Evolutionary conservation across 768 basidiomycete species (phyloP).

Genomic region (Steccherinum ochraceum): DNA sequence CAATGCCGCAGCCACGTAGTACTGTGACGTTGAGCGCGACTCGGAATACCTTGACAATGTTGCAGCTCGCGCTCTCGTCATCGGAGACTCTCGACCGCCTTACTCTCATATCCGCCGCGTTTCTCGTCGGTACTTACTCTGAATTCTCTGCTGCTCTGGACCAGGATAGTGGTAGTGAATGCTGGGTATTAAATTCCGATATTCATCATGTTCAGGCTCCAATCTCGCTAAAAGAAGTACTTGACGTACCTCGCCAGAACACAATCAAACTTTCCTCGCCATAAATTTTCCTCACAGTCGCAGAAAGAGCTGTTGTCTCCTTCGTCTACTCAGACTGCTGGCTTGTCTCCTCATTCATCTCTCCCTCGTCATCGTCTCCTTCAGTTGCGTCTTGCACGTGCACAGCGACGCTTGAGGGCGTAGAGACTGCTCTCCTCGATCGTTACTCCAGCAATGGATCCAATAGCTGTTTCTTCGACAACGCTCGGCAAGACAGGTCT

Average conservation of each 20-base stretch:
- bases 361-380: slow-evolving; percentile 24
- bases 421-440: slow-evolving; percentile 49
- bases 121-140: no score
- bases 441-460: slow-evolving; percentile 50
- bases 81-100: no score
- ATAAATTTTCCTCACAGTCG: slow-evolving; percentile 38
- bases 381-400: slow-evolving; percentile 41
- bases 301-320: slow-evolving; percentile 6
- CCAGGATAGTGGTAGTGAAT: slow-evolving; percentile 41
- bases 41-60: no score
- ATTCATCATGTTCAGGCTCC: no score
- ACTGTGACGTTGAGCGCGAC: no score
- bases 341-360: slow-evolving; percentile 9
- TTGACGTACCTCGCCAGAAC: slow-evolving; percentile 47
- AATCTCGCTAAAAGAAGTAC: no score
- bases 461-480: slow-evolving; percentile 45
- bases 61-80: no score
- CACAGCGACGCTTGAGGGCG: slow-evolving; percentile 49
- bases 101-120: no score
- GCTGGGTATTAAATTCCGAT: slow-evolving; percentile 34
- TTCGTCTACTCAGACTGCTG: slow-evolving; percentile 3
- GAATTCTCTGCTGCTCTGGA: no score
- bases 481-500: slow-evolving; percentile 22
- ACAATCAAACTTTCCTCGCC: slow-evolving; percentile 40
- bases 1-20: no score